A percentile compares a stretch with the other conserved stretches of the same genome.
These are phyloP conservation scores for Termitomyces heimii DNA, from an alignment of 768 basidiomycete species.

Conservation along the genomic window DNA sequence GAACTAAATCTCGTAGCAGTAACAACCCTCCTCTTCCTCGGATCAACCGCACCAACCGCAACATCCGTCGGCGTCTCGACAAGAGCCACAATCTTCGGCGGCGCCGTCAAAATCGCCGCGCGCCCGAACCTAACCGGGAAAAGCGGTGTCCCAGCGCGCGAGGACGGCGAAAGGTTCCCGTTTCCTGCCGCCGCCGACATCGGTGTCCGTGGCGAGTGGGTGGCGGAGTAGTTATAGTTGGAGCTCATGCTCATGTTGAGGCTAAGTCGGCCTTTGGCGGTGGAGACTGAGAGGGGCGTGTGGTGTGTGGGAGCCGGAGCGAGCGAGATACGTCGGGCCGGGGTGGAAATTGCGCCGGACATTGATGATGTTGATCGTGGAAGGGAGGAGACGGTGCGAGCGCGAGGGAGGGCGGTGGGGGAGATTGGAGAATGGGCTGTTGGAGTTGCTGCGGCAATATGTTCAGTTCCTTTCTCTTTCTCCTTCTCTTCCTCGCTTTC, in stretches of 20 bases:
- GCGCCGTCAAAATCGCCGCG: constrained; percentile 73
- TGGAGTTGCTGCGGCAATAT: constrained; percentile 9
- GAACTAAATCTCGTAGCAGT: constrained; percentile 88
- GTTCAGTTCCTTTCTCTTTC: constrained; percentile 9
- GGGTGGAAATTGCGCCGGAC: constrained; percentile 24
- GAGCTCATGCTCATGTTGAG: constrained; percentile 28
- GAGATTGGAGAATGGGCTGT: constrained; percentile 15
- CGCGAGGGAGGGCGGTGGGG: constrained; percentile 24
- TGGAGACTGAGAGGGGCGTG: constrained; percentile 5
- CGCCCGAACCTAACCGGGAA: constrained; percentile 23
- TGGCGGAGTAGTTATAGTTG: neutral
- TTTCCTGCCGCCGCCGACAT: neutral
- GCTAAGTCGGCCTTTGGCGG: constrained; percentile 35
- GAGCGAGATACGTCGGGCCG: constrained; percentile 32
- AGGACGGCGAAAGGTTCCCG: constrained; percentile 31
- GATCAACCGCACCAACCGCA: constrained; percentile 75
- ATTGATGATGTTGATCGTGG: constrained; percentile 49
- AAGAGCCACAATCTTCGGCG: constrained; percentile 77
- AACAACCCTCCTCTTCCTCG: constrained; percentile 75
- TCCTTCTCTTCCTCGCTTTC: constrained; percentile 45
- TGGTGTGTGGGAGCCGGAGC: constrained; percentile 14
- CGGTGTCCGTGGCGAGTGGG: neutral
- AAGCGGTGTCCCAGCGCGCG: constrained; percentile 35
- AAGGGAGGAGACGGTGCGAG: constrained; percentile 45
- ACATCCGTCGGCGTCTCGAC: constrained; percentile 50